These are phyloP conservation scores for Apophysomyces ossiformis DNA, from an alignment of 371 early-diverging fungal species.

Conservation along the genomic window DNA sequence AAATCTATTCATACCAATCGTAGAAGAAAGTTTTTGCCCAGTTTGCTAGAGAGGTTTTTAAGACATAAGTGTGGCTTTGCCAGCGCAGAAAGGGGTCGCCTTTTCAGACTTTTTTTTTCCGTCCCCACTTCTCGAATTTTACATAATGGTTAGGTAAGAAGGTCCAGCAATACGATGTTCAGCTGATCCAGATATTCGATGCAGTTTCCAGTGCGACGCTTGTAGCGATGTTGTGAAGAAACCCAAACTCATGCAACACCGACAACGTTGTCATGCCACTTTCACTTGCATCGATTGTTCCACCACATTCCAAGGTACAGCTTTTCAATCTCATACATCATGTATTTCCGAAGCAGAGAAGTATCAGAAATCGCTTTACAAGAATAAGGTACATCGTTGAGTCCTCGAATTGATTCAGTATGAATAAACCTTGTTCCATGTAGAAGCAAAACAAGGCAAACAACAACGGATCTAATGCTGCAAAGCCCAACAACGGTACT, in stretches of 20 bases:
- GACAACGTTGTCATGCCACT: constrained; percentile 80
- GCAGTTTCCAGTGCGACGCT: constrained; percentile 79
- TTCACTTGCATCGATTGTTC: constrained; percentile 93
- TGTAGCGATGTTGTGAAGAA: constrained; percentile 94
- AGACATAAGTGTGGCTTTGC: not conserved
- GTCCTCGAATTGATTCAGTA: constrained; percentile 14
- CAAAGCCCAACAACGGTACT: constrained; percentile 8
- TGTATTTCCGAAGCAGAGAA: constrained; percentile 94
- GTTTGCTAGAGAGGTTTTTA: not conserved
- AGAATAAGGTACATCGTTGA: constrained; percentile 50
- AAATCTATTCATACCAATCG: not conserved
- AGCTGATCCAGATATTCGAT: not conserved
- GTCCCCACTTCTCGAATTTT: not conserved
- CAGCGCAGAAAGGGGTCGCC: not conserved
- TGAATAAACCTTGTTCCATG: constrained; percentile 30
- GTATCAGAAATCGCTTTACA: constrained; percentile 74
- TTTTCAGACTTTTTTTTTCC: not conserved
- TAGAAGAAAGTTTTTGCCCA: too few relatives aligned
- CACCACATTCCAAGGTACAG: constrained; percentile 78
- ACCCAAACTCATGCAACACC: constrained; percentile 86
- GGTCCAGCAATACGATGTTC: not conserved
- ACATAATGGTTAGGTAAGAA: constrained; percentile 30
- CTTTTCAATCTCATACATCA: constrained; percentile 79
- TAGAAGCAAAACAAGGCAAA: constrained; percentile 33
- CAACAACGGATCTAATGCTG: constrained; percentile 21